Evolutionary conservation across 805 yeast genomes (phyloP).

Genomic region (Pichia deserticola): DNA sequence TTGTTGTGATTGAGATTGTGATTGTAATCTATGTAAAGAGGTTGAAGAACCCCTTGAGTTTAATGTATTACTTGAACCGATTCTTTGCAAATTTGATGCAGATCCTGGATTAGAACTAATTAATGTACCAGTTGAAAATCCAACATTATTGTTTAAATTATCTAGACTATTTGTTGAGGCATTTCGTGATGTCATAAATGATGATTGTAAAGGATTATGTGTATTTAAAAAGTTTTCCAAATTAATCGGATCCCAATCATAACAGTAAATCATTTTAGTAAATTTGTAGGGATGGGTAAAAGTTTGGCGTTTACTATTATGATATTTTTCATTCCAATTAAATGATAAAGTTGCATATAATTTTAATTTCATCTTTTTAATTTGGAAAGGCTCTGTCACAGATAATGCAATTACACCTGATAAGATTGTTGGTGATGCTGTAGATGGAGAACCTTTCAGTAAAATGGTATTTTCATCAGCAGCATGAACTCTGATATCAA

Average conservation of each 20-base stretch:
- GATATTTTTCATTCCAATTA: slow-evolving; percentile 52
- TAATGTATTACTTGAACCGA: slow-evolving; percentile 28
- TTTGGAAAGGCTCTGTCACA: slow-evolving; percentile 63
- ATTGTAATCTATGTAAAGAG: slow-evolving; percentile 8
- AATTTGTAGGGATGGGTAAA: slow-evolving; percentile 40
- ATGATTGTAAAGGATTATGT: slow-evolving; percentile 16
- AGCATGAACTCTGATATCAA: slow-evolving; percentile 52
- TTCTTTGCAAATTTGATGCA: slow-evolving; percentile 31
- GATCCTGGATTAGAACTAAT: slow-evolving; percentile 27
- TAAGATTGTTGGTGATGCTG: slow-evolving; percentile 69
- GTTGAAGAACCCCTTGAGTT: slow-evolving; percentile 2
- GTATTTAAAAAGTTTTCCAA: slow-evolving; percentile 32
- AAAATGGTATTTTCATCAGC: slow-evolving; percentile 73
- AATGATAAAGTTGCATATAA: slow-evolving; percentile 61
- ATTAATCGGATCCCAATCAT: slow-evolving; percentile 67
- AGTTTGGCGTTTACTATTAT: slow-evolving; percentile 37
- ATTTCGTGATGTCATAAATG: slow-evolving; percentile 6
- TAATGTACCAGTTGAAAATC: slow-evolving; percentile 26
- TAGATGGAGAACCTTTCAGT: slow-evolving; percentile 68
- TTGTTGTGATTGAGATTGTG: not conserved
- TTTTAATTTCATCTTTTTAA: slow-evolving; percentile 57
- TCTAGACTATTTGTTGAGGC: slow-evolving; percentile 4
- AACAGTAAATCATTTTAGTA: slow-evolving; percentile 64
- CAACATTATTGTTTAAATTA: slow-evolving; percentile 7
- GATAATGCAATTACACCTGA: slow-evolving; percentile 75